Percentiles rank a stretch among this genome's conserved stretches.
Conservation (phyloP, 805 yeast species). For the Kodamaea kaohsiungensis region DNA sequence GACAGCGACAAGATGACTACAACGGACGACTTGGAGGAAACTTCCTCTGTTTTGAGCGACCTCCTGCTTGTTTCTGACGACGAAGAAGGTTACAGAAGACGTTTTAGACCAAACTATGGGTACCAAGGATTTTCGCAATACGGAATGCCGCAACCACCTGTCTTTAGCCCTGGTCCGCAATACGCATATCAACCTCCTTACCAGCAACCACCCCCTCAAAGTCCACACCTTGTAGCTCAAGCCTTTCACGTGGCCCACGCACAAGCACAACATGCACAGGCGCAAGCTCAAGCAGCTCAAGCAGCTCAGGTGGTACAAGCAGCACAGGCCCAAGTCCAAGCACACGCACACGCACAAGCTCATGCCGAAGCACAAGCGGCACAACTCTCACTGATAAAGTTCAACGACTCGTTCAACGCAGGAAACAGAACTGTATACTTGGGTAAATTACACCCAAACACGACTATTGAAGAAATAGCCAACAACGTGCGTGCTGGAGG, state of each 20-base stretch:
- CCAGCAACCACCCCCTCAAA: neutral
- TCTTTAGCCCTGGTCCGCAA: conserved; percentile 1
- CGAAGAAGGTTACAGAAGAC: neutral
- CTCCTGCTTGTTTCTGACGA: conserved; percentile 5
- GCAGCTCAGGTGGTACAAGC: conserved; percentile 2
- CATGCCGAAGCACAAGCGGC: conserved; percentile 6
- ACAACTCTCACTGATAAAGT: conserved; percentile 2
- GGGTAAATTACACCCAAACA: conserved; percentile 63
- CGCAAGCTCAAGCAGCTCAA: neutral
- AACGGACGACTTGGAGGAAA: neutral
- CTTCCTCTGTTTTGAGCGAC: neutral
- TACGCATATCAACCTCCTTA: neutral
- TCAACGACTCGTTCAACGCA: conserved; percentile 30
- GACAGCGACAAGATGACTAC: neutral
- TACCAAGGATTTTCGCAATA: conserved; percentile 1
- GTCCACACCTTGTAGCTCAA: neutral
- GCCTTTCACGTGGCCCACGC: conserved; percentile 1
- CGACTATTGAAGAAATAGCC: conserved; percentile 72
- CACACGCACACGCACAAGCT: conserved; percentile 5
- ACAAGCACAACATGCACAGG: conserved; percentile 1
- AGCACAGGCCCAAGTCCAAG: conserved; percentile 2
- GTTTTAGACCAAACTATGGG: neutral
- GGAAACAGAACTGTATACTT: conserved; percentile 69
- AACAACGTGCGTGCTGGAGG: conserved; percentile 77
- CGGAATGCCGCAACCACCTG: conserved; percentile 2